phyloP scores from a whole-genome alignment of 169 alveolate species.

The Perkinsus marinus region DNA sequence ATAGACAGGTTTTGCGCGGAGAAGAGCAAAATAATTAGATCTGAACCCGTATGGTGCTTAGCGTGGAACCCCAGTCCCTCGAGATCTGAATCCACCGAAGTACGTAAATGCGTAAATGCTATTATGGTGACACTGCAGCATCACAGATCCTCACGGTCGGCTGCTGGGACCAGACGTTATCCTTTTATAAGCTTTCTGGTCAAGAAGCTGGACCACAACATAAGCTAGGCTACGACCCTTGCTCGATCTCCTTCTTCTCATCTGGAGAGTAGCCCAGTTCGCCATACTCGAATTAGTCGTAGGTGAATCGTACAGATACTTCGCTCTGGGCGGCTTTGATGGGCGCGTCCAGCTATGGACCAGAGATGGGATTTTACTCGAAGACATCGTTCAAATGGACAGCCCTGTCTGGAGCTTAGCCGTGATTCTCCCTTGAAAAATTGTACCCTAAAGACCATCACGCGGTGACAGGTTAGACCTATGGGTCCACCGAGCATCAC shows the following conservation, averaged over 20 bases:
- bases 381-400: constrained; percentile 45
- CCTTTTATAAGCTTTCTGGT: constrained; percentile 46
- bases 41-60: constrained; percentile 60
- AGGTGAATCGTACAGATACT: constrained; percentile 29
- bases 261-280: constrained; percentile 38
- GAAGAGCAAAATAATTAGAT: constrained; percentile 16
- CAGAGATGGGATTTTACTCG: constrained; percentile 66
- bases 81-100: constrained; percentile 43
- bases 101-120: no score
- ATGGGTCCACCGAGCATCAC: constrained; percentile 26
- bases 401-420: constrained; percentile 47
- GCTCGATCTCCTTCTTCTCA: constrained; percentile 37
- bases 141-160: constrained; percentile 49
- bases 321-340: constrained; percentile 61
- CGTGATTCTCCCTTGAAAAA: no score
- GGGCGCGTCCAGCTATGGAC: constrained; percentile 64
- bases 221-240: constrained; percentile 59
- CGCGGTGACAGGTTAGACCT: constrained; percentile 6
- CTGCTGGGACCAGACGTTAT: constrained; percentile 64
- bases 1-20: background rate
- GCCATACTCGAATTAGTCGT: background rate
- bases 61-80: constrained; percentile 46
- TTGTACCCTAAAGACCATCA: no score
- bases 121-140: background rate
- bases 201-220: constrained; percentile 32